Conservation (phyloP, 2,329 filamentous ascomycete species). For the Parascedosporium putredinis region DNA sequence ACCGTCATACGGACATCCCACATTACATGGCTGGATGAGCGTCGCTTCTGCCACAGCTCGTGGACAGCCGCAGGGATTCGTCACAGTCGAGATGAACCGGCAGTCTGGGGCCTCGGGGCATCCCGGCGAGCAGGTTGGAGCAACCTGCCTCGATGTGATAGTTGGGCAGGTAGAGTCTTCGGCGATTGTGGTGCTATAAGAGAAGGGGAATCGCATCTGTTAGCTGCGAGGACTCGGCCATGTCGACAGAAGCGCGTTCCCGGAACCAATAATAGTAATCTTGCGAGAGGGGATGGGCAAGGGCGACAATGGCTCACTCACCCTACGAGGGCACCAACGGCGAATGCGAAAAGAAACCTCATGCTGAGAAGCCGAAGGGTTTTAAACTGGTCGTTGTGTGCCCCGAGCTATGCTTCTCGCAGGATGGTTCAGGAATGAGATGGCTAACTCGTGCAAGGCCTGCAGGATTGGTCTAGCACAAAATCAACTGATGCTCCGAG, state of each 20-base stretch:
- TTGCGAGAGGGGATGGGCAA: background rate
- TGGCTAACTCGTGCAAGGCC: too few relatives aligned
- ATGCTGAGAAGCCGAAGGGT: background rate
- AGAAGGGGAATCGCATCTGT: background rate
- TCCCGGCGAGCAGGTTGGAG: background rate
- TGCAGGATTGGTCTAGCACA: too few relatives aligned
- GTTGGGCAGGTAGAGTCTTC: background rate
- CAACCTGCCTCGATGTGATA: background rate
- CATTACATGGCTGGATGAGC: constrained; percentile 1
- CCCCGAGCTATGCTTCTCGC: too few relatives aligned
- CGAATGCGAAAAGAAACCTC: background rate
- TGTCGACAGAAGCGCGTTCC: too few relatives aligned
- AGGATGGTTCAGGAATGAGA: background rate
- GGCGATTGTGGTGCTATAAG: background rate
- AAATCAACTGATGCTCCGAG: too few relatives aligned
- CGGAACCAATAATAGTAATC: too few relatives aligned
- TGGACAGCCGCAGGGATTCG: constrained; percentile 5
- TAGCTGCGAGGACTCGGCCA: background rate
- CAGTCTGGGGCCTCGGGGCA: background rate
- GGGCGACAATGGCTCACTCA: background rate
- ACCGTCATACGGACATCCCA: constrained; percentile 1
- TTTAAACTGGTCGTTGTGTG: too few relatives aligned
- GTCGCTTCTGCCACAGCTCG: background rate
- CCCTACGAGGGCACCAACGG: background rate
- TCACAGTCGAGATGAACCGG: constrained; percentile 5